Evolutionary conservation across 1,139 yeast species (phyloP).

Genomic region (Kluyveromyces sp.): DNA sequence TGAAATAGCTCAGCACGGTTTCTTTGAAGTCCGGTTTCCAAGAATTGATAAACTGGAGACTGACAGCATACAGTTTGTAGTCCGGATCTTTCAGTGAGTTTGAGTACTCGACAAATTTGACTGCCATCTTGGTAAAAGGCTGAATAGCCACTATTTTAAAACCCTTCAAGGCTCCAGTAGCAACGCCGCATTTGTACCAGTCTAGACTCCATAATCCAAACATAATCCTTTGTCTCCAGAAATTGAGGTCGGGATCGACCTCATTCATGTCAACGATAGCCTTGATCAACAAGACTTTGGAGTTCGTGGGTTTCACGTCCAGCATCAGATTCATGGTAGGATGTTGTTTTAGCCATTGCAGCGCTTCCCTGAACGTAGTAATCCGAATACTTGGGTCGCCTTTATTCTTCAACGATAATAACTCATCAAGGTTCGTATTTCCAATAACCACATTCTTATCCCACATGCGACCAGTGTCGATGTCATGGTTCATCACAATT

Average conservation of each 20-base stretch:
- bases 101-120: constrained; percentile 31
- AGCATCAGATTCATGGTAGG: constrained; percentile 51
- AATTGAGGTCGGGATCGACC: constrained; percentile 44
- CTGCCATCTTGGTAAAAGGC: constrained; percentile 1
- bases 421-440: constrained; percentile 35
- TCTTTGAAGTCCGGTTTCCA: constrained; percentile 38
- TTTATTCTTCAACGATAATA: constrained; percentile 49
- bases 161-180: constrained; percentile 35
- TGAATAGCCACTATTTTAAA: constrained; percentile 46
- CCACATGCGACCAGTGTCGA: constrained; percentile 34
- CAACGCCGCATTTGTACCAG: constrained; percentile 49
- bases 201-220: constrained; percentile 79
- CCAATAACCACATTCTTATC: constrained; percentile 33
- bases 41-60: constrained; percentile 38
- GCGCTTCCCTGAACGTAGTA: constrained; percentile 53
- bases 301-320: constrained; percentile 73
- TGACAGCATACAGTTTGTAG: constrained; percentile 38
- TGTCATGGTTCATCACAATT: constrained; percentile 65
- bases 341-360: constrained; percentile 50
- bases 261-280: constrained; percentile 45
- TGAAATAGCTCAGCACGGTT: constrained; percentile 33
- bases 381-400: constrained; percentile 49
- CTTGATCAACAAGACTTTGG: constrained; percentile 48
- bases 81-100: constrained; percentile 32
- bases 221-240: constrained; percentile 63